phyloP scores from a whole-genome alignment of 139 green algal species.

The Closterium sp. region DNA sequence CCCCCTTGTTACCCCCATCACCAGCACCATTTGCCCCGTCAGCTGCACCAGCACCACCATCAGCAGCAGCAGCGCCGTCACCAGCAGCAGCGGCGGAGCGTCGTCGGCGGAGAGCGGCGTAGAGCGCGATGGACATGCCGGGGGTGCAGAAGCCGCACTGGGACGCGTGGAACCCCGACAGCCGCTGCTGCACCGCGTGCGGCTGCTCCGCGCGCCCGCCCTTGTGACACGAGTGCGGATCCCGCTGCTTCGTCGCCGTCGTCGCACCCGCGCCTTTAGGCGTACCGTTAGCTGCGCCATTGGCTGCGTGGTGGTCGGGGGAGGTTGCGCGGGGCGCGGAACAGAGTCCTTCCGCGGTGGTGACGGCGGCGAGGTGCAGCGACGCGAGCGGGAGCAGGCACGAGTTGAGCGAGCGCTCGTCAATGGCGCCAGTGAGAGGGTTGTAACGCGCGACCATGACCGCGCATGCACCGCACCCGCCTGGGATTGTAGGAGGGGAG shows the following conservation, averaged over 20 bases:
- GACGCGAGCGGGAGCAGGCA: constrained; percentile 67
- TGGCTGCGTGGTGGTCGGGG: not conserved
- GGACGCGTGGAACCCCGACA: constrained; percentile 45
- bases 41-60: too few relatives aligned
- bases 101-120: not conserved
- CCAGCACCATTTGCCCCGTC: not conserved
- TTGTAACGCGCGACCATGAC: constrained; percentile 31
- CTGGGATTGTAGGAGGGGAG: not conserved
- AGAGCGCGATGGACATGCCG: constrained; percentile 40
- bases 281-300: not conserved
- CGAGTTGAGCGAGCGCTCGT: constrained; percentile 57
- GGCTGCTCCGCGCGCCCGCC: not conserved
- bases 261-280: not conserved
- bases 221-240: not conserved
- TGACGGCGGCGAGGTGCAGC: constrained; percentile 54
- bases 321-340: not conserved
- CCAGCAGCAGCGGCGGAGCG: too few relatives aligned
- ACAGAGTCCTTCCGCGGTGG: constrained; percentile 65
- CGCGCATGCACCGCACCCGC: constrained; percentile 36
- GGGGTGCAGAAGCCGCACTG: constrained; percentile 83
- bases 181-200: constrained; percentile 11
- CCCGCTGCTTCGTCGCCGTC: not conserved
- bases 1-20: not conserved
- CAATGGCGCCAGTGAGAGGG: not conserved
- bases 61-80: too few relatives aligned